phyloP scores from a whole-genome alignment of 1,284 basidiomycete species.

The Sporisorium graminicola region DNA sequence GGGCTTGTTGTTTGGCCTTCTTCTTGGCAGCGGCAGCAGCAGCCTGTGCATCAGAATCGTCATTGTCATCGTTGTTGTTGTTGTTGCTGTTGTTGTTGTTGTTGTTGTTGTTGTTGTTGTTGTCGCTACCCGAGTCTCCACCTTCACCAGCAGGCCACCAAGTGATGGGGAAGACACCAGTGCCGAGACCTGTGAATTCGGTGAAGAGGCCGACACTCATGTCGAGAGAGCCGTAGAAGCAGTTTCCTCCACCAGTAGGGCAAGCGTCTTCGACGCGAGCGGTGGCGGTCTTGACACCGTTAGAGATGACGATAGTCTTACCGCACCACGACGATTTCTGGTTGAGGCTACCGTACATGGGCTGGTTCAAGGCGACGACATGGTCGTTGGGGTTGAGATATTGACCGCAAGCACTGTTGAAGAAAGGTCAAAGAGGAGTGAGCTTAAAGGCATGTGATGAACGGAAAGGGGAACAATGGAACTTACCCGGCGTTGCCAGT shows the following conservation, averaged over 20 bases:
- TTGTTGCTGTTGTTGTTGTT: constrained; percentile 24
- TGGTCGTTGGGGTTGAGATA: constrained; percentile 47
- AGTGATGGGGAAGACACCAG: constrained; percentile 57
- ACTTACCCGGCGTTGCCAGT: constrained; percentile 60
- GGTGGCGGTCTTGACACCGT: constrained; percentile 51
- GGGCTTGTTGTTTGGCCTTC: constrained; percentile 37
- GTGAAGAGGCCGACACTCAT: constrained; percentile 64
- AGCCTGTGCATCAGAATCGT: constrained; percentile 1
- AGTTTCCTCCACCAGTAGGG: constrained; percentile 59
- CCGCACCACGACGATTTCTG: constrained; percentile 57
- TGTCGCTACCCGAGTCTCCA: constrained; percentile 22
- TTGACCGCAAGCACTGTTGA: constrained; percentile 56
- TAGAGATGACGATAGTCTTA: constrained; percentile 58
- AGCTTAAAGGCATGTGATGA: neutral
- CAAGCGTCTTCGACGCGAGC: constrained; percentile 62
- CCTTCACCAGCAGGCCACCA: constrained; percentile 57
- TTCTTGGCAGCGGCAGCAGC: constrained; percentile 27
- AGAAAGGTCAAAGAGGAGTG: neutral
- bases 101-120: constrained; percentile 17
- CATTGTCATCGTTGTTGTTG: constrained; percentile 6
- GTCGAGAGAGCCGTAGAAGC: constrained; percentile 60
- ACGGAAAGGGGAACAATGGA: neutral
- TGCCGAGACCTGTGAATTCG: constrained; percentile 54
- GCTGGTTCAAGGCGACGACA: constrained; percentile 64
- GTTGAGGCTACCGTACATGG: constrained; percentile 58